A percentile compares a stretch with the other conserved stretches of the same genome.
These are phyloP conservation scores for Tilletiaria anomala DNA, from an alignment of 1,284 basidiomycete genomes.

Conservation along the genomic window DNA sequence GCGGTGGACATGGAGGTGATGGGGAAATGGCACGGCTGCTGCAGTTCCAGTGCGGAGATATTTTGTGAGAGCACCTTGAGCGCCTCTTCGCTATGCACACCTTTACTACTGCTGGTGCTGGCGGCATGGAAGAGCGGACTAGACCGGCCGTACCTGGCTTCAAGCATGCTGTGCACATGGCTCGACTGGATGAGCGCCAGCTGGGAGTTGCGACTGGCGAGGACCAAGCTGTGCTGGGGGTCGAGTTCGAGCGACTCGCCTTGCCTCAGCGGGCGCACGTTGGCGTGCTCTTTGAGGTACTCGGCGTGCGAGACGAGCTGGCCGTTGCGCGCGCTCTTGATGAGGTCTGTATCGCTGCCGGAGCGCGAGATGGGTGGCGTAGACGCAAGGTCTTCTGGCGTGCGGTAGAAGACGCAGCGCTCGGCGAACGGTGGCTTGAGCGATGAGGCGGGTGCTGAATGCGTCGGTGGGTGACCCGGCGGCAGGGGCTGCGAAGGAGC, in stretches of 20 bases:
- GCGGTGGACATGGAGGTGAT: constrained; percentile 73
- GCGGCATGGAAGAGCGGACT: constrained; percentile 19
- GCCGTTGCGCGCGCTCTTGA: constrained; percentile 10
- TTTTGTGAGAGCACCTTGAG: background rate
- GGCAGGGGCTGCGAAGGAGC: constrained; percentile 31
- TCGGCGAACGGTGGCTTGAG: constrained; percentile 27
- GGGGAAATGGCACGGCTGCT: constrained; percentile 22
- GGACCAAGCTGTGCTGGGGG: constrained; percentile 22
- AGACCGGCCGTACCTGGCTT: constrained; percentile 19
- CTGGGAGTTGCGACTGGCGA: constrained; percentile 29
- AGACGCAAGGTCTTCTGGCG: constrained; percentile 21
- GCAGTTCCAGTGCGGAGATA: constrained; percentile 1
- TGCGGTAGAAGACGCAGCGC: constrained; percentile 35
- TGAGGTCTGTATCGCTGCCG: constrained; percentile 1
- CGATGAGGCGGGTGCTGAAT: constrained; percentile 16
- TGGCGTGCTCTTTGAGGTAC: constrained; percentile 12
- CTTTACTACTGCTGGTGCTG: background rate
- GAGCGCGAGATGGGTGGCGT: constrained; percentile 25
- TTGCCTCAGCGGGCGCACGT: constrained; percentile 24
- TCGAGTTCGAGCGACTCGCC: constrained; percentile 8
- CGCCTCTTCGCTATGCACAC: background rate
- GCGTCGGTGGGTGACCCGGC: constrained; percentile 34
- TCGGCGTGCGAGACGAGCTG: constrained; percentile 12
- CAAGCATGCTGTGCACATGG: constrained; percentile 30
- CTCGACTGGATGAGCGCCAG: constrained; percentile 27